Evolutionary conservation across 129 eudicot genomes (phyloP).

Genomic region (Lactuca sativa): DNA sequence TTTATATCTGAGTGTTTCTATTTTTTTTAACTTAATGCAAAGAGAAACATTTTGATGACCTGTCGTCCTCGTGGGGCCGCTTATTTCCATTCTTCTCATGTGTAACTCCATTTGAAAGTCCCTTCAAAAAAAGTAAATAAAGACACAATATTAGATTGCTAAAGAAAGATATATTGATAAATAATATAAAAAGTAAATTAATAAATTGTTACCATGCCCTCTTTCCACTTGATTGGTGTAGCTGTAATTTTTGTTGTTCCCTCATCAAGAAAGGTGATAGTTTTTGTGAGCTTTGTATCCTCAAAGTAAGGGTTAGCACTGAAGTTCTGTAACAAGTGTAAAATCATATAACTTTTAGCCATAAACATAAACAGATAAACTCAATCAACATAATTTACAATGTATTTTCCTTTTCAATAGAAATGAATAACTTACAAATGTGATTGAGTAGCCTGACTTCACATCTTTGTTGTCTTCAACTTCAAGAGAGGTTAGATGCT

Average conservation of each 20-base stretch:
- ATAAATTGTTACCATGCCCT: slow-evolving; percentile 67
- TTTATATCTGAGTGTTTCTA: too few relatives aligned
- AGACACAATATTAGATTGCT: slow-evolving; percentile 7
- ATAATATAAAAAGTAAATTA: neutral
- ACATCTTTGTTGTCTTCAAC: slow-evolving; percentile 90
- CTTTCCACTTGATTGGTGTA: slow-evolving; percentile 88
- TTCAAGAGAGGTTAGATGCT: slow-evolving; percentile 74
- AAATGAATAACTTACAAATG: slow-evolving; percentile 64
- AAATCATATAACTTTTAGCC: neutral
- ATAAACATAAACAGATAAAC: neutral
- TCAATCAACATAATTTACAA: neutral
- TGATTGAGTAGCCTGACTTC: slow-evolving; percentile 86
- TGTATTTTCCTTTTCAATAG: neutral
- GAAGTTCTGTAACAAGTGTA: slow-evolving; percentile 53
- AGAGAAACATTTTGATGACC: slow-evolving; percentile 37
- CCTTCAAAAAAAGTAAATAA: slow-evolving; percentile 42
- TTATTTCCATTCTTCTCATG: slow-evolving; percentile 83
- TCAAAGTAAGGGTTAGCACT: slow-evolving; percentile 78
- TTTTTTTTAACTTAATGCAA: neutral
- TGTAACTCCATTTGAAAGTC: slow-evolving; percentile 61
- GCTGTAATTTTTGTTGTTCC: slow-evolving; percentile 74
- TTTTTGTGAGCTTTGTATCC: slow-evolving; percentile 78
- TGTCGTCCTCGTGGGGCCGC: slow-evolving; percentile 76
- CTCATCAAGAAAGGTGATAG: slow-evolving; percentile 76
- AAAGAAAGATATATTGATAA: neutral